Evolutionary conservation across 805 yeast genomes (phyloP), one percentile per base, ranked within the genome.

Genomic region (Starmerella stigmatis): DNA sequence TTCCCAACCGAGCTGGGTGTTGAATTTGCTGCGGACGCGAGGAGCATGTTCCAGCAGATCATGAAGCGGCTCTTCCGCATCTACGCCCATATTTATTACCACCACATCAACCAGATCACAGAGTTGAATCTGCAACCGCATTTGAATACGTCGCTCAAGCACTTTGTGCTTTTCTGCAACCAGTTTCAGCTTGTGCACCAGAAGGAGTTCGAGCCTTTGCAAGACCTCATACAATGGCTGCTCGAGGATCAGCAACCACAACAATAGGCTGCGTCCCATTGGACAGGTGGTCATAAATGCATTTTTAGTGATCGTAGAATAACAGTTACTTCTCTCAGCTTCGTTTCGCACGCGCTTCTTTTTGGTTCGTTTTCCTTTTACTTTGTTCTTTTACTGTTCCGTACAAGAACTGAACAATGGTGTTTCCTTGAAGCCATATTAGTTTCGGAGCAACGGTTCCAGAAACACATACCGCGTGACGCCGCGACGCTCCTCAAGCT

Each of bases 1-100:
- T 92, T 92, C 64, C 99, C 99, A 3, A 73, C 86, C 3, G 85
- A 85, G 62, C 74, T 79, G 57, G 94, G 94, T 13, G 88, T 83
- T n/a, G 86, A 94, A 2, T 92, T 92, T 64, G 92, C 96, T 7
- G 78, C 78, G 42, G 85, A 81, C 54, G 88, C 94, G 57, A 78
- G 78, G 19, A 72, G 78, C 7, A 72, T 85, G 50, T 83, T 86
- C 35, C 81, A 79, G 57, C 88, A 94, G 16, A 85, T 92, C 38
- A 76, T 92, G 71, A 86, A 89, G 64, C 75, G 98, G 54, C 69
- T 92, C 41, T 92, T 88, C 64, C 74, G 98, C 61, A 86, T 92
- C 3, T 92, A 92, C 60, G 97, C 98, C 1, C 99, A 92, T 65
- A 84, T 92, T 35, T 92, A 92, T 64, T 92, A 98, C 60, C 97